These are phyloP conservation scores for Penicillium sp. DNA, from an alignment of 2,329 filamentous ascomycete species.

Conservation along the genomic window DNA sequence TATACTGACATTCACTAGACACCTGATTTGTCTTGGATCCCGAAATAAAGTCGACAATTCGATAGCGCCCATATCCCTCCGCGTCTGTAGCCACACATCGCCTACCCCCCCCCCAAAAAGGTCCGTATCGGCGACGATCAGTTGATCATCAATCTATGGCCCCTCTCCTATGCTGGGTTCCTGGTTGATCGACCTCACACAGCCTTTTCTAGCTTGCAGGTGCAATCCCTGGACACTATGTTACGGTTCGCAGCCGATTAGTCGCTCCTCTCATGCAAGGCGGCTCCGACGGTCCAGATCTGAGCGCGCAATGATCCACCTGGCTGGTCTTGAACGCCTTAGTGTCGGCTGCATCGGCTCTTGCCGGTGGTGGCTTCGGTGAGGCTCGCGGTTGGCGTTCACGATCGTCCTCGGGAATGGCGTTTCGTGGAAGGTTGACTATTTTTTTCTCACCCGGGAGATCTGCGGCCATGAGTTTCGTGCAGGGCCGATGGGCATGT, in stretches of 20 bases:
- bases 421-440: conserved; percentile 4
- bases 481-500: conserved; percentile 6
- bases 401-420: conserved; percentile 13
- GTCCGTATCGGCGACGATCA: conserved; percentile 6
- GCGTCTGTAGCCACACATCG: conserved; percentile 8
- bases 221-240: conserved; percentile 1
- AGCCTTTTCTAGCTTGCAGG: background rate
- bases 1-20: background rate
- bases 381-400: conserved; percentile 15
- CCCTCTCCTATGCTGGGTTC: conserved; percentile 4
- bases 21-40: background rate
- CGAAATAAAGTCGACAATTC: background rate
- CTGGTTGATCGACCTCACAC: conserved; percentile 4
- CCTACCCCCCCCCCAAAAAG: conserved; percentile 2
- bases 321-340: conserved; percentile 16
- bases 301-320: conserved; percentile 27
- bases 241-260: conserved; percentile 23
- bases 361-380: conserved; percentile 27
- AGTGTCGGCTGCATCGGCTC: conserved; percentile 23
- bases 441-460: conserved; percentile 6
- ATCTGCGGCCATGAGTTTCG: conserved; percentile 11
- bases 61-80: background rate
- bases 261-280: conserved; percentile 25
- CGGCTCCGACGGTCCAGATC: conserved; percentile 17
- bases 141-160: conserved; percentile 1